These are phyloP conservation scores for Neophaeococcomyces aloes DNA, from an alignment of 2,329 filamentous ascomycete species.

Conservation along the genomic window DNA sequence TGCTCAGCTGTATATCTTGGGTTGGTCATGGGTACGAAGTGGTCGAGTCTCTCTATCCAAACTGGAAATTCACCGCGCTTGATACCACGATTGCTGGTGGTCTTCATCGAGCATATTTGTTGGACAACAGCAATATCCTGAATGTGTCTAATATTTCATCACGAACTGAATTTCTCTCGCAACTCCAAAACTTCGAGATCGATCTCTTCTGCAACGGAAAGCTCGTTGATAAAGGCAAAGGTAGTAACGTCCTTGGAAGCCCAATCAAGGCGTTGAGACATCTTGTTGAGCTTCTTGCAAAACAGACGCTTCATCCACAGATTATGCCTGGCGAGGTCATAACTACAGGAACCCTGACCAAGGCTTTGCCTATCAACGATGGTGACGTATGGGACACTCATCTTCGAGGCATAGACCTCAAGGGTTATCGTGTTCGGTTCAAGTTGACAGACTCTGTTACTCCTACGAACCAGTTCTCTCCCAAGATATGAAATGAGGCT, in stretches of 20 bases:
- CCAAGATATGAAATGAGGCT: too few relatives aligned
- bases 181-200: not conserved
- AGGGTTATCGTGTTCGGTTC: not conserved
- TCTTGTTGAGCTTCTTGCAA: not conserved
- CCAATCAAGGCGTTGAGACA: not conserved
- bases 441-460: too few relatives aligned
- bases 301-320: not conserved
- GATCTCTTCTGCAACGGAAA: not conserved
- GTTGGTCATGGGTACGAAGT: not conserved
- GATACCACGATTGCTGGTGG: not conserved
- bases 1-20: not conserved
- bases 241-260: not conserved
- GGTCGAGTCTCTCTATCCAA: not conserved
- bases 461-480: too few relatives aligned
- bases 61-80: not conserved
- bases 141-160: not conserved
- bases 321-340: not conserved
- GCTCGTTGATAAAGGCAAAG: not conserved
- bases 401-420: not conserved
- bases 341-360: constrained; percentile 2
- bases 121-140: not conserved
- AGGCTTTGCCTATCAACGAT: not conserved
- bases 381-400: not conserved
- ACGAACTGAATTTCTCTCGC: not conserved
- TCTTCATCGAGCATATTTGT: not conserved